These are phyloP conservation scores for Coprinopsis sp. DNA, from an alignment of 768 basidiomycete genomes.

Conservation along the genomic window DNA sequence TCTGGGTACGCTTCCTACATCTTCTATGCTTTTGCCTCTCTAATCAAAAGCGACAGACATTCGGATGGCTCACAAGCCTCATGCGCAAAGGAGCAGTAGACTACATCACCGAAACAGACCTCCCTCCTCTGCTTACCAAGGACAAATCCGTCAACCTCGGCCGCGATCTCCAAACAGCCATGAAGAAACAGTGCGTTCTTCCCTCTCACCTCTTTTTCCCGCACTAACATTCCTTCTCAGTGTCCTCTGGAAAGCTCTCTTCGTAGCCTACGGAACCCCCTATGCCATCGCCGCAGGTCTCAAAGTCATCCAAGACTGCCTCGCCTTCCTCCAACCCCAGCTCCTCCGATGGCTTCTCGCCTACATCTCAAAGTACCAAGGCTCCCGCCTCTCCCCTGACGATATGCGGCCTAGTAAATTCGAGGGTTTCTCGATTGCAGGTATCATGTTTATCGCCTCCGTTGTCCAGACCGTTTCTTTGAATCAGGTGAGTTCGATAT, in stretches of 20 bases:
- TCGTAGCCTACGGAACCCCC: conserved; percentile 72
- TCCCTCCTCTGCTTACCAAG: conserved; percentile 62
- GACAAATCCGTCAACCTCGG: conserved; percentile 75
- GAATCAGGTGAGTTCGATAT: conserved; percentile 64
- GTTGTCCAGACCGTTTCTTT: conserved; percentile 74
- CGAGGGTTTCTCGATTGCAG: conserved; percentile 73
- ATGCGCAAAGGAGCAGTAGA: conserved; percentile 62
- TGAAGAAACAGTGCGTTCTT: conserved; percentile 58
- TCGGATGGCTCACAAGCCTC: conserved; percentile 81
- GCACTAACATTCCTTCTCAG: conserved; percentile 25
- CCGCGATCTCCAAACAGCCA: conserved; percentile 49
- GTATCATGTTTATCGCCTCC: conserved; percentile 76
- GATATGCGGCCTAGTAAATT: conserved; percentile 32
- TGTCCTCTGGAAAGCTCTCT: conserved; percentile 70
- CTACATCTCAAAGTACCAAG: conserved; percentile 79
- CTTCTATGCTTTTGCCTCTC: not conserved
- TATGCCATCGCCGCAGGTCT: conserved; percentile 58
- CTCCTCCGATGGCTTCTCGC: conserved; percentile 72
- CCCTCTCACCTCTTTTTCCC: not conserved
- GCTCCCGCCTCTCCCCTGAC: conserved; percentile 31
- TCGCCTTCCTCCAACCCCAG: conserved; percentile 86
- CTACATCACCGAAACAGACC: conserved; percentile 80
- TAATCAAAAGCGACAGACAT: conserved; percentile 41
- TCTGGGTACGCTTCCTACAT: conserved; percentile 42
- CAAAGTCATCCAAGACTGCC: conserved; percentile 74